Evolutionary conservation across 2,329 filamentous ascomycete species (phyloP), one percentile per base, ranked within the genome.

Genomic region (Colletotrichum truncatum): DNA sequence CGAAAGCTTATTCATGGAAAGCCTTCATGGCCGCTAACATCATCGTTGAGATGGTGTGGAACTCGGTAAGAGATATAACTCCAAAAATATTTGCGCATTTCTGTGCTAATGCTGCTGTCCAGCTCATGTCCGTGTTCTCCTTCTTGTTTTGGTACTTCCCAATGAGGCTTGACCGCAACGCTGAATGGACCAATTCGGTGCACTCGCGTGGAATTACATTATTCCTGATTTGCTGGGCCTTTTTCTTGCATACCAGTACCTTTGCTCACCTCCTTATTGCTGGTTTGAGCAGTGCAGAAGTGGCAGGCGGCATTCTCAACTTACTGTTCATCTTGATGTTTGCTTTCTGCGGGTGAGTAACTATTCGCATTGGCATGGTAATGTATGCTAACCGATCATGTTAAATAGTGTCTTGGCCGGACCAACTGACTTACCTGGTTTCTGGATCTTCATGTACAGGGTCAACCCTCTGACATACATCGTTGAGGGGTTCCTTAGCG

Each of bases 401-500:
- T 3, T 14, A 6, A 4, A 78, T 68, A 83, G 87, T 78, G 88
- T 93, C 36, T 81, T 92, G 53, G 87, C 87, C 2, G 76, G 81
- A 1, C 87, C 87, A 0, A 72, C 72, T 0, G 77, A 80, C 1
- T 82, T 93, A 3, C 89, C 91, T 0, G 80, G 84, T 2, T 92
- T 92, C 79, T 93, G 91, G 91, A 86, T 85, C 56, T 91, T 90
- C 78, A 89, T 91, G 87, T 91, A 92, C 74, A 83, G 87, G 30
- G 78, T 89, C 48, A 90, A 87, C 0, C 90, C 91, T 1, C 87
- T 92, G 70, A 92, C 89, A 0, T 93, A 93, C 73, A 79, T 92
- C 18, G 83, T 92, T 48, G 80, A 84, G 28, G 89, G 87, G 4
- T 84, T 93, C 74, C 79, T 91, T 59, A 70, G 70, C 0, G 60